These are phyloP conservation scores for Cyanidium caldarium DNA, from an alignment of 23 red algal genomes.

Conservation along the genomic window DNA sequence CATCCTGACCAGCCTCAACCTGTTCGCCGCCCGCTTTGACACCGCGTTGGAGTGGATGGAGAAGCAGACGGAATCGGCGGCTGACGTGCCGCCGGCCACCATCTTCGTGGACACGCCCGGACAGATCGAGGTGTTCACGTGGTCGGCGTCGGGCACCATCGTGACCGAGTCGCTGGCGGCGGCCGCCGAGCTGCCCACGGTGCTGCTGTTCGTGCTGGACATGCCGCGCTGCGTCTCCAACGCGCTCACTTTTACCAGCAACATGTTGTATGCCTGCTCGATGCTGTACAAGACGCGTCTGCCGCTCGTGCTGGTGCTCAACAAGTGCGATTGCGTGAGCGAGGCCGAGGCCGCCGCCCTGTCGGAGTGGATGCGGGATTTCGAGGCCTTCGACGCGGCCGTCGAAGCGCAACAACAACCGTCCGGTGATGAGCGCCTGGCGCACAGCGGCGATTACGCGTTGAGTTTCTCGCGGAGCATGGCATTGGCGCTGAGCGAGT, in stretches of 20 bases:
- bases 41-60: constrained; percentile 55
- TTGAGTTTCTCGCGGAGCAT: constrained; percentile 59
- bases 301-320: constrained; percentile 83
- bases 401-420: neutral
- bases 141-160: constrained; percentile 82
- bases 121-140: constrained; percentile 95
- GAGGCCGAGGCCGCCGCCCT: constrained; percentile 21
- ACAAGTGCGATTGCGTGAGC: constrained; percentile 63
- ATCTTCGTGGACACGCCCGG: constrained; percentile 91
- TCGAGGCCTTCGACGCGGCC: constrained; percentile 49
- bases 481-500: constrained; percentile 78
- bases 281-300: constrained; percentile 85
- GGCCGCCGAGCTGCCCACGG: constrained; percentile 42
- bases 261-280: constrained; percentile 66
- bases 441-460: constrained; percentile 37
- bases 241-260: constrained; percentile 81
- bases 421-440: neutral
- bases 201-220: constrained; percentile 88
- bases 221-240: constrained; percentile 29
- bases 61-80: constrained; percentile 14
- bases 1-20: constrained; percentile 84
- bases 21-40: constrained; percentile 83
- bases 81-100: neutral
- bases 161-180: constrained; percentile 64
- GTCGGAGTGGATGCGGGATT: constrained; percentile 79